Base-by-base conservation (phyloP, 2,329 filamentous ascomycete species). In the Sporothrix sp. region DNA sequence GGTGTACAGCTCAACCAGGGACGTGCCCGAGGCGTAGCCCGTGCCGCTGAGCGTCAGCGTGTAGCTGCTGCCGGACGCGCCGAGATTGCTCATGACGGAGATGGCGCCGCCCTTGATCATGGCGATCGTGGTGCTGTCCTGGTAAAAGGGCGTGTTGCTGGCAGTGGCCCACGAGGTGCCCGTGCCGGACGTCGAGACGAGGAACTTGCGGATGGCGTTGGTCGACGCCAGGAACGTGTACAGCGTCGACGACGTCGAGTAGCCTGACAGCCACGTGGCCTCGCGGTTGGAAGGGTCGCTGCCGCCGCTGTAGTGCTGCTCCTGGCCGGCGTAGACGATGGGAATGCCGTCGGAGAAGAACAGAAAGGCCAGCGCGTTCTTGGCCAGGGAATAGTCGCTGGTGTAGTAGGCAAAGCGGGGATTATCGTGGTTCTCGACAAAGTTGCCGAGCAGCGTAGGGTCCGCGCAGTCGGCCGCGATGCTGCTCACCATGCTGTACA, bases 241-340 rank as follows among this genome's bases (percentile, higher is more conserved):
- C 11, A 80, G 63, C 23, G 72, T 68, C 7, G 68, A 57, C 4
- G 64, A 56, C 1, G 67, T 73, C 54, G 68, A 59, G 62, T 73
- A 82, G 7, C 64, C 65, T 10, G 72, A 75, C 10, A 71, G 62
- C 79, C 79, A 82, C 37, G 76, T 66, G 7, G 78, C 75, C 59
- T 81, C 77, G n/a, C 78, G 74, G 58, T 75, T 74, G 46, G 68
- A 70, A 0, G 70, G 65, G 8, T 76, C 76, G 40, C 64, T 65
- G 33, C 62, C 68, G n/a, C 68, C 69, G 2, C 67, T 61, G 60
- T 73, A 79, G 53, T 74, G 76, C 58, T 84, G 81, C 63, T 84
- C 81, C 54, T 81, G 77, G 25, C 81, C 81, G 57, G 82, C 74
- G 63, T 84, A 85, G 30, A 84, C 70, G 50, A 82, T 78, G 1